These are phyloP conservation scores for Phlyctochytrium bullatum DNA, from an alignment of 192 early-diverging fungal species.

Conservation along the genomic window DNA sequence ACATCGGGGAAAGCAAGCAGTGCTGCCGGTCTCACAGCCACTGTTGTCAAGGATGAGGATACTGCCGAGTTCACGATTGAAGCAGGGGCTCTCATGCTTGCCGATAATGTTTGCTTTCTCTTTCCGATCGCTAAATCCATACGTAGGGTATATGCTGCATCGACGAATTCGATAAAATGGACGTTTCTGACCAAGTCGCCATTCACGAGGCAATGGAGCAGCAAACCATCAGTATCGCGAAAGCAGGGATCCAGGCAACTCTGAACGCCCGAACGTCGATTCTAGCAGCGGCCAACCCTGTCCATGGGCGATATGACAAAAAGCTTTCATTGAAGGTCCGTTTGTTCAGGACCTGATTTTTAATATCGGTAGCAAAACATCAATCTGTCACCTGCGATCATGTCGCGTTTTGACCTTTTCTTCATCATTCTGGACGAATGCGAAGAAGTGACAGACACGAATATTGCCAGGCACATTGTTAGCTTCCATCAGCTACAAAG, in stretches of 20 bases:
- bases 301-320: conserved; percentile 93
- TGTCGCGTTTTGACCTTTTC: conserved; percentile 99
- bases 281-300: conserved; percentile 94
- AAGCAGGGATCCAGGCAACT: conserved; percentile 26
- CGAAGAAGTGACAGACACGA: conserved; percentile 81
- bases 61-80: conserved; percentile 97
- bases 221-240: conserved; percentile 72
- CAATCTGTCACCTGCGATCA: conserved; percentile 91
- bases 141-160: conserved; percentile 91
- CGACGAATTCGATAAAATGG: conserved; percentile 99
- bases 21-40: conserved; percentile 94
- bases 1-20: conserved; percentile 95
- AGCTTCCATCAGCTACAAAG: conserved; percentile 66
- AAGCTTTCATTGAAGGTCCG: conserved; percentile 81
- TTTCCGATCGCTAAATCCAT: no score
- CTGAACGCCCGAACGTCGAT: conserved; percentile 66
- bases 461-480: conserved; percentile 91
- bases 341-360: background rate
- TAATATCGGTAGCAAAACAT: conserved; percentile 78
- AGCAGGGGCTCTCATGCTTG: conserved; percentile 95
- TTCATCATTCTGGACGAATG: conserved; percentile 96
- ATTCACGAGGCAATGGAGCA: conserved; percentile 99
- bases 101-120: conserved; percentile 64
- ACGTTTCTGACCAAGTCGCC: conserved; percentile 92
- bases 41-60: conserved; percentile 94